Evolutionary conservation across 2,329 filamentous ascomycete genomes (phyloP), one percentile per base, ranked within the genome.

Genomic region (Monilinia fructigena): DNA sequence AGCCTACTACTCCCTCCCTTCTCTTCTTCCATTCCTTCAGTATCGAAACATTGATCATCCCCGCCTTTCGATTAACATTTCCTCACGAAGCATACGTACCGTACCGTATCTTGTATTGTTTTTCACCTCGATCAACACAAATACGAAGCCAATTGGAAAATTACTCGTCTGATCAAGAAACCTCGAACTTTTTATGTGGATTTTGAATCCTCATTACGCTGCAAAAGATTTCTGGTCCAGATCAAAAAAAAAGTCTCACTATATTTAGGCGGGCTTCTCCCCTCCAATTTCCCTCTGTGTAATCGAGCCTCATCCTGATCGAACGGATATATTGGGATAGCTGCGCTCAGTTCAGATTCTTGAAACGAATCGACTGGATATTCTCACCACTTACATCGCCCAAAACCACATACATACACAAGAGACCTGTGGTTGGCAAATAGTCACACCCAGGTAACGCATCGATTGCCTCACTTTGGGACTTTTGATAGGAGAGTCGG

Each of bases 391-490:
- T 52, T 48, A 20, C 54, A 45, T 55, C 54, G 31, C 45, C 14
- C 45, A 60, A 20, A 48, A 31, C 28, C 18, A 50, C 12, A 12
- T 42, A 38, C 31, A 50, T 18, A 47, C 28, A 50, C 59, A 65
- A 38, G 23, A 40, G 16, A 18, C 18, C 28, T 35, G 52, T 58
- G 40, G 18, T 59, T 48, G 12, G 31, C 31, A 16, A 54, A 50
- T 42, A 56, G n/a, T 55, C 38, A 40, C 52, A 56, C 52, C 45
- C 28, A 18, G 31, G 45, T 59, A 53, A 58, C 63, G 45, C 47
- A 65, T 65, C 48, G 42, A 65, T 65, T 65, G 63, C 54, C 63
- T 65, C 55, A 53, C 63, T 42, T 38, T 56, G 54, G 31, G 54
- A 59, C 38, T 45, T 31, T 65, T 65, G 23, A 59, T 45, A 53